phyloP scores from a whole-genome alignment of 768 basidiomycete genomes.

The Fomitopsis pulvina region DNA sequence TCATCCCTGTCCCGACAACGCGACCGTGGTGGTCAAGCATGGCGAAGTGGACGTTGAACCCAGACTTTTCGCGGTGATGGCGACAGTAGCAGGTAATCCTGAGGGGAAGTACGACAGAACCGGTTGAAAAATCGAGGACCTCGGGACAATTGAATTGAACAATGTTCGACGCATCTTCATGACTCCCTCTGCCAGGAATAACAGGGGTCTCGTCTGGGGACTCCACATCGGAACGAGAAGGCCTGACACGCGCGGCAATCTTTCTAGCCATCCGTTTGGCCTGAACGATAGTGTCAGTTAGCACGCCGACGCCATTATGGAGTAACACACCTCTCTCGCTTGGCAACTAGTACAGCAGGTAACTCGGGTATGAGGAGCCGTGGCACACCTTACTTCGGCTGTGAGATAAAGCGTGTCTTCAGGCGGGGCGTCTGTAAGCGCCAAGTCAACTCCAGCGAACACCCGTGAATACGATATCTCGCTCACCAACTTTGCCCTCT shows the following conservation, averaged over 20 bases:
- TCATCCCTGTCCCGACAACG: conserved; percentile 73
- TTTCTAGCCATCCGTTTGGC: conserved; percentile 89
- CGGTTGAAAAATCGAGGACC: conserved; percentile 80
- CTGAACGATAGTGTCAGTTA: conserved; percentile 30
- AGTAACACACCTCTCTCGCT: conserved; percentile 62
- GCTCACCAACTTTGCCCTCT: conserved; percentile 74
- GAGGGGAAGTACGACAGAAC: conserved; percentile 84
- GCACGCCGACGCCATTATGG: conserved; percentile 3
- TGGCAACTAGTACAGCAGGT: conserved; percentile 86
- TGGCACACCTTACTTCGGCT: conserved; percentile 74
- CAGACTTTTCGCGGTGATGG: conserved; percentile 95
- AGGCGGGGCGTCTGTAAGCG: conserved; percentile 48
- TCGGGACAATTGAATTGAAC: conserved; percentile 95
- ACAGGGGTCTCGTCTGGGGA: conserved; percentile 44
- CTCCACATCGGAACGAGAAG: conserved; percentile 70
- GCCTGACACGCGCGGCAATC: conserved; percentile 76
- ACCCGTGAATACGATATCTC: conserved; percentile 8
- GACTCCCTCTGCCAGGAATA: conserved; percentile 37
- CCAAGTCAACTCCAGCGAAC: conserved; percentile 1
- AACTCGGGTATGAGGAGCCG: conserved; percentile 70
- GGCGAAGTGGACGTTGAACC: conserved; percentile 86
- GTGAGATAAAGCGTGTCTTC: conserved; percentile 68
- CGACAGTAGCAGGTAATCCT: conserved; percentile 98
- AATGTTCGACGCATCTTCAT: conserved; percentile 74
- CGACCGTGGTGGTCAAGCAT: conserved; percentile 77